Evolutionary conservation across 2,329 filamentous ascomycete species (phyloP).

Genomic region (Colletotrichum aenigma): DNA sequence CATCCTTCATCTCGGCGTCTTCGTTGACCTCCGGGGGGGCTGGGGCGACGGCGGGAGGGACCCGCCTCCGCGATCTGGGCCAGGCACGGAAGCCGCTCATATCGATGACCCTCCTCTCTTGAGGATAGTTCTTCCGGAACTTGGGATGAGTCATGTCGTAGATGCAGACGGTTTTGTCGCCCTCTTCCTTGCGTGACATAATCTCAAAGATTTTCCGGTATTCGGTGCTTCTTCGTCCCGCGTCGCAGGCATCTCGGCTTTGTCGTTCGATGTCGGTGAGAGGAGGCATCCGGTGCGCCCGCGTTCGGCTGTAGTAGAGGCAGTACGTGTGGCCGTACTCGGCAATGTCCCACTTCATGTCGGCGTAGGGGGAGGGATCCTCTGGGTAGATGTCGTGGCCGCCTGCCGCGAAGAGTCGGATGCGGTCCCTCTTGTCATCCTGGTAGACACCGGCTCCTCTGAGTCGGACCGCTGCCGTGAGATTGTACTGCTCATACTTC

Average conservation of each 20-base stretch:
- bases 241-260: not conserved
- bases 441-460: not conserved
- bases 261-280: not conserved
- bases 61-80: not conserved
- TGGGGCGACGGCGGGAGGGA: not conserved
- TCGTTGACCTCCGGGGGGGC: not conserved
- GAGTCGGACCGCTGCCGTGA: not conserved
- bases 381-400: not conserved
- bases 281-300: not conserved
- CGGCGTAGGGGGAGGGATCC: not conserved
- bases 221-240: not conserved
- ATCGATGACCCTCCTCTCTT: not conserved
- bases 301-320: not conserved
- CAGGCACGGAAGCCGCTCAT: not conserved
- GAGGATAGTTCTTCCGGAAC: not conserved
- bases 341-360: not conserved
- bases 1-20: not conserved
- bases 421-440: not conserved
- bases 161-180: not conserved
- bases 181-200: not conserved
- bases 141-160: not conserved
- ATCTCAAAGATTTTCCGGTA: not conserved
- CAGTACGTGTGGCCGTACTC: not conserved
- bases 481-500: not conserved
- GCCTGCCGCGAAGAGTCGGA: not conserved